Evolutionary conservation across 805 yeast species (phyloP).

Genomic region (Candida qinlingensis): DNA sequence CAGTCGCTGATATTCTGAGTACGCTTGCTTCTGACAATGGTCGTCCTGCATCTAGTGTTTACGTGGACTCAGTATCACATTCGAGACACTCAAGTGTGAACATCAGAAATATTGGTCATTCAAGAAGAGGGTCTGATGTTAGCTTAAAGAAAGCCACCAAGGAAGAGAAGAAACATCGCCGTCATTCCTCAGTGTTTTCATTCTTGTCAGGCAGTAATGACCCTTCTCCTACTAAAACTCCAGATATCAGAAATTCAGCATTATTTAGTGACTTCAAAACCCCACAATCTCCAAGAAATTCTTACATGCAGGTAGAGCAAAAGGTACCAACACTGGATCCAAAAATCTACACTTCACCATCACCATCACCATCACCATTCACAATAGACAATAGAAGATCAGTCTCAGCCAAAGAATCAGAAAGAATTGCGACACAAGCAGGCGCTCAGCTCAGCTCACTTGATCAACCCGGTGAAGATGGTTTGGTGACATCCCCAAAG

Average conservation of each 20-base stretch:
- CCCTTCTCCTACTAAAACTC: constrained; percentile 10
- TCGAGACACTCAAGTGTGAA: constrained; percentile 32
- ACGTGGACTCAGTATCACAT: constrained; percentile 33
- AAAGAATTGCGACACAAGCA: constrained; percentile 3
- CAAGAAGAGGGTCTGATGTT: constrained; percentile 40
- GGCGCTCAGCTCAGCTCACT: not conserved
- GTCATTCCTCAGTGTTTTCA: constrained; percentile 57
- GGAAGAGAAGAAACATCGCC: constrained; percentile 38
- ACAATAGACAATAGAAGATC: constrained; percentile 40
- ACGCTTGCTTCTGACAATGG: constrained; percentile 14
- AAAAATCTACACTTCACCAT: constrained; percentile 3
- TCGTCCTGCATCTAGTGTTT: constrained; percentile 48
- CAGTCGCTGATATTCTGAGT: constrained; percentile 30
- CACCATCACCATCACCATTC: constrained; percentile 3
- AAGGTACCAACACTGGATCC: constrained; percentile 15
- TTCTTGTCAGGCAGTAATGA: constrained; percentile 30
- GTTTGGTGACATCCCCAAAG: constrained; percentile 21
- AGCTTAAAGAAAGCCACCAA: constrained; percentile 22
- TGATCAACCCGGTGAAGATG: not conserved
- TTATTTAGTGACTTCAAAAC: constrained; percentile 4
- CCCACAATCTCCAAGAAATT: constrained; percentile 1
- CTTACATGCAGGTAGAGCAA: constrained; percentile 3
- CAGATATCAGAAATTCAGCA: constrained; percentile 5
- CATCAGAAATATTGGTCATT: constrained; percentile 28
- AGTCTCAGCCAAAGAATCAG: constrained; percentile 43